A percentile compares a stretch with the other conserved stretches of the same genome.
Evolutionary conservation across 2,329 filamentous ascomycete species (phyloP).

Genomic region (Magnaporthiopsis incrustans): DNA sequence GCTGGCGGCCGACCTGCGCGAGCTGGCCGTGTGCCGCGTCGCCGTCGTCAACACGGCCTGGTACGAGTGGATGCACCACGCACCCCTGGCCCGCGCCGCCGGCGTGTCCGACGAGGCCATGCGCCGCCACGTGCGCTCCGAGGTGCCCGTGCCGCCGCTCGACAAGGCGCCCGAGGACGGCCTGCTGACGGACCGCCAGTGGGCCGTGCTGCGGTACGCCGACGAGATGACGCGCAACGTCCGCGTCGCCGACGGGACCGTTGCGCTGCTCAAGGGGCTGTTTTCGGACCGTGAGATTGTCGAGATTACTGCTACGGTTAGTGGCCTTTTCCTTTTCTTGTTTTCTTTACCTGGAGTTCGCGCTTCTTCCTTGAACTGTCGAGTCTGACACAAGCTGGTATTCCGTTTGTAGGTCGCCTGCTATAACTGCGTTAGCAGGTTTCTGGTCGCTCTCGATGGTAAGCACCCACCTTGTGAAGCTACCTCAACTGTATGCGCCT

Average conservation of each 20-base stretch:
- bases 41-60: conserved; percentile 73
- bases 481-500: background rate
- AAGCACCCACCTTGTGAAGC: conserved; percentile 21
- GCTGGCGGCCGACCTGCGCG: conserved; percentile 51
- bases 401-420: conserved; percentile 43
- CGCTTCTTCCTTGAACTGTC: background rate
- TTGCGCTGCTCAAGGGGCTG: conserved; percentile 49
- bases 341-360: no score
- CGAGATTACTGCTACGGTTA: conserved; percentile 69
- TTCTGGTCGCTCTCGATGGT: conserved; percentile 75
- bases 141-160: conserved; percentile 21
- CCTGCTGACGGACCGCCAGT: conserved; percentile 49
- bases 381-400: background rate
- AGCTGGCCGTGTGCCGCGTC: conserved; percentile 74
- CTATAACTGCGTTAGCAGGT: conserved; percentile 81
- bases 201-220: conserved; percentile 63
- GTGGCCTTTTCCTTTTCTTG: conserved; percentile 12
- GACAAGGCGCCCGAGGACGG: conserved; percentile 19
- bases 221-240: conserved; percentile 79
- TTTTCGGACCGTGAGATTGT: conserved; percentile 69
- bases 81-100: conserved; percentile 53
- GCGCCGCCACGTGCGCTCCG: conserved; percentile 27
- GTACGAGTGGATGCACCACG: conserved; percentile 81
- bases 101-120: conserved; percentile 48
- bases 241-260: conserved; percentile 59